A percentile compares a stretch with the other conserved stretches of the same genome.
phyloP scores from a whole-genome alignment of 768 basidiomycete species.

The Dacryopinax spathularia region DNA sequence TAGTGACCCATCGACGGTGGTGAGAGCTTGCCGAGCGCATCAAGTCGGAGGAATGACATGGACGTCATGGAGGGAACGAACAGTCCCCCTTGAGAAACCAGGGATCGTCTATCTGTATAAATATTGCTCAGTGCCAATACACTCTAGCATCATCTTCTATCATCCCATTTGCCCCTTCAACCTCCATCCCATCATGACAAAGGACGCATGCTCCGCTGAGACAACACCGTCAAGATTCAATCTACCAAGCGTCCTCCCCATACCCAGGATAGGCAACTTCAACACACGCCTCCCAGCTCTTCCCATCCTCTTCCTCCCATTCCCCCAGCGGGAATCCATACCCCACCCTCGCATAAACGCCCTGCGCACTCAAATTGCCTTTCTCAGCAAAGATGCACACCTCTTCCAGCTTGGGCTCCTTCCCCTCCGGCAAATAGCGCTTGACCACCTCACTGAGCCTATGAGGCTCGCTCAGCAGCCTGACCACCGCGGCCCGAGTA shows the following conservation, averaged over 20 bases:
- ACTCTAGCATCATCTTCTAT: too few relatives aligned
- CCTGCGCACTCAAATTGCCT: background rate
- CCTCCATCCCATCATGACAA: too few relatives aligned
- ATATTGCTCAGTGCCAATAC: too few relatives aligned
- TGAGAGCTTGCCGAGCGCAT: too few relatives aligned
- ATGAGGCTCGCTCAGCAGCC: background rate
- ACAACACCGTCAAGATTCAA: background rate
- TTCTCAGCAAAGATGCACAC: background rate
- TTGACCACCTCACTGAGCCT: background rate
- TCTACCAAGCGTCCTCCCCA: too few relatives aligned
- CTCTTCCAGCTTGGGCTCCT: background rate
- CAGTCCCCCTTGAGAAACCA: too few relatives aligned
- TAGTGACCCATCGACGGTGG: too few relatives aligned
- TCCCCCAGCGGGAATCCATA: background rate
- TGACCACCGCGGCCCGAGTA: background rate
- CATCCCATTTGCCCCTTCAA: too few relatives aligned
- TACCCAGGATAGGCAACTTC: background rate
- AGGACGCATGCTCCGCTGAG: too few relatives aligned
- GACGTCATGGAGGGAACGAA: too few relatives aligned
- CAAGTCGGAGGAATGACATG: too few relatives aligned
- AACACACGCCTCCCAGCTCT: background rate
- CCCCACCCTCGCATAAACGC: background rate
- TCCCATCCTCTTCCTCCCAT: background rate
- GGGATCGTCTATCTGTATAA: too few relatives aligned
- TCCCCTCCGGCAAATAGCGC: background rate